Evolutionary conservation across 2,329 filamentous ascomycete genomes (phyloP), one percentile per base, ranked within the genome.

Genomic region (Fragosphaeria purpurea): DNA sequence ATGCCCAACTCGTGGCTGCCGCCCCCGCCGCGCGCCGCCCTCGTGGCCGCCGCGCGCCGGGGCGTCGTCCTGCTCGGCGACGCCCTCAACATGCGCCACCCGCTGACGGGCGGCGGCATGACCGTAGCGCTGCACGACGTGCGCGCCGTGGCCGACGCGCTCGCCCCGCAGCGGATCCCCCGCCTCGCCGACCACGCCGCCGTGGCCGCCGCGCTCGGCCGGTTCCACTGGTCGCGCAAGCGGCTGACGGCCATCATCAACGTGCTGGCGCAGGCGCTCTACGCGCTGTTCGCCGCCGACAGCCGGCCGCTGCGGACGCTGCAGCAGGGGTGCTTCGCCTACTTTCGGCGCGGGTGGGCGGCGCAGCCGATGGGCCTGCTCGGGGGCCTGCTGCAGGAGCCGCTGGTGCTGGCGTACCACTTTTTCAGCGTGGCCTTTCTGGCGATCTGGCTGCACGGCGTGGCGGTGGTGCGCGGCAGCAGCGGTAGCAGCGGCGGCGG

Each of bases 1-100:
- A 98, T 98, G 93, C 93, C 93, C 48, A 98, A 97, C 69, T 91
- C 85, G 54, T 98, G 86, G 76, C 79, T 98, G 3, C 90, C 93
- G 6, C 82, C 93, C 0, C 47, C 54, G 10, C 53, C 56, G 30
- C 53, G 53, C 34, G 9, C 39, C 5, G 44, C 61, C 5, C 46
- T 56, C 9, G 47, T 44, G 53, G 62, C 43, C 85, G 86, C 62
- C 77, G 54, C 75, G 43, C 77, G 78, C 9, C 79, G 82, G 1
- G 88, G 88, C 4, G 70, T 95, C 53, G 75, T 95, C 46, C 73
- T 98, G 38, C 76, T 97, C 7, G 93, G 93, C 53, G 93, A 98
- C 65, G 91, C 93, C 12, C 84, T 95, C 76, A 98, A 98, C 72
- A 98, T 98, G 93, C 86, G 93, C n/a, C 93, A 98, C 69, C 93